These are phyloP conservation scores for Vararia minispora DNA, from an alignment of 768 basidiomycete species.

Conservation along the genomic window DNA sequence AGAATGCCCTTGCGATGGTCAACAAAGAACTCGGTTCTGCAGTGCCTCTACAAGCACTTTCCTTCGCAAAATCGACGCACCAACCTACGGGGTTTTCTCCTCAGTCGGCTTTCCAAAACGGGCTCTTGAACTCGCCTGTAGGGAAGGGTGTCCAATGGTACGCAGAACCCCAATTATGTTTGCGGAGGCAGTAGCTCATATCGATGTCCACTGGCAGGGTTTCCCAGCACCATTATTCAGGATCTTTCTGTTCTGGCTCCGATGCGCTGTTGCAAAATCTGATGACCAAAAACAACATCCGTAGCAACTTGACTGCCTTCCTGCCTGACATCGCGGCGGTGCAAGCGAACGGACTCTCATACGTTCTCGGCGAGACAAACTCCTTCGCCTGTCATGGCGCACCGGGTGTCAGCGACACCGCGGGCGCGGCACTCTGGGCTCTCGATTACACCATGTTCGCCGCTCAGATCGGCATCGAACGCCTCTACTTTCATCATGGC, in stretches of 20 bases:
- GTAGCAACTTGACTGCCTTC: constrained; percentile 44
- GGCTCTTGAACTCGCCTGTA: constrained; percentile 30
- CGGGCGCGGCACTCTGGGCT: constrained; percentile 59
- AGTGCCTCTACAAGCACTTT: constrained; percentile 33
- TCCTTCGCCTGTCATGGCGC: constrained; percentile 28
- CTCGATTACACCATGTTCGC: constrained; percentile 55
- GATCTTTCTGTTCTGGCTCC: constrained; percentile 47
- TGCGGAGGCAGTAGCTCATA: too few species aligned
- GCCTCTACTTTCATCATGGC: constrained; percentile 52
- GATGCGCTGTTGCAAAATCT: constrained; percentile 46
- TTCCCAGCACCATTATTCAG: constrained; percentile 40
- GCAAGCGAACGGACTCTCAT: constrained; percentile 33
- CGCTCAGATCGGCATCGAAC: constrained; percentile 39
- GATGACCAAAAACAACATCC: constrained; percentile 49
- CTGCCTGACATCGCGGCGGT: constrained; percentile 42
- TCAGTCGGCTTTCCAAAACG: constrained; percentile 38
- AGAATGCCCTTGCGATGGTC: constrained; percentile 30
- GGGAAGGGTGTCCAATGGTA: too few species aligned
- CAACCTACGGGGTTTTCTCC: constrained; percentile 36
- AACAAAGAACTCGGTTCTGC: constrained; percentile 27
- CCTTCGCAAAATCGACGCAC: constrained; percentile 41
- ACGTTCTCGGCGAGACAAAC: constrained; percentile 39
- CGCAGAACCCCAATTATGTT: too few species aligned
- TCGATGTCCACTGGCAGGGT: too few species aligned
- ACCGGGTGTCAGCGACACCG: constrained; percentile 51